Conservation (phyloP, 306 rosid species). For the Vigna mungo region DNA sequence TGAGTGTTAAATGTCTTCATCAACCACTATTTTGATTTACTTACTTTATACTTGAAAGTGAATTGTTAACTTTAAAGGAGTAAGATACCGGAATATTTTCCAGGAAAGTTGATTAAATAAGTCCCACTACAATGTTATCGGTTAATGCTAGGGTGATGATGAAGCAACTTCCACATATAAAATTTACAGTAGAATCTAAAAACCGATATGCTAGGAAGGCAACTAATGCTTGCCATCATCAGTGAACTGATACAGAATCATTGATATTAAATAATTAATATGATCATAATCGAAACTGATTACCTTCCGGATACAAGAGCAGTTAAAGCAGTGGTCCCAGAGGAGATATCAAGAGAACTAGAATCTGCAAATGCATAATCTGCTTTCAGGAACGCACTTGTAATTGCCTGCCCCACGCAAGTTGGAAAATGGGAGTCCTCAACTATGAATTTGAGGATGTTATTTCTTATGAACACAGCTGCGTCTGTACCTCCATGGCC, state of each 20-base stretch:
- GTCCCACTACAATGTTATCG: background rate
- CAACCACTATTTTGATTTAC: background rate
- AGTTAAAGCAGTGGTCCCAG: constrained; percentile 87
- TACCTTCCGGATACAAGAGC: constrained; percentile 74
- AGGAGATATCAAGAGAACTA: constrained; percentile 76
- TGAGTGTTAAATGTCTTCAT: background rate
- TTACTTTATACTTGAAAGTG: background rate
- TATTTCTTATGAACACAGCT: constrained; percentile 68
- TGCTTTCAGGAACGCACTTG: constrained; percentile 74
- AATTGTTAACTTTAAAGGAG: background rate
- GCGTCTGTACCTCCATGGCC: constrained; percentile 92
- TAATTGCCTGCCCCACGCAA: constrained; percentile 65
- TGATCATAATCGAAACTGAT: constrained; percentile 29
- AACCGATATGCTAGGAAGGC: background rate
- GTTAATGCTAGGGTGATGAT: background rate
- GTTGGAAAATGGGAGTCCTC: constrained; percentile 77
- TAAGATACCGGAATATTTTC: background rate
- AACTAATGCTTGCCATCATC: background rate
- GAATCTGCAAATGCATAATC: constrained; percentile 86
- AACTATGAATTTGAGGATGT: constrained; percentile 72
- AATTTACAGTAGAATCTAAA: background rate
- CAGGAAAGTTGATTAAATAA: background rate
- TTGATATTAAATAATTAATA: background rate
- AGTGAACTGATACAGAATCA: constrained; percentile 5
- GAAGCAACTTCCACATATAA: background rate